These are phyloP conservation scores for Nicotiana paniculata DNA, from an alignment of 257 asterid species.

Conservation along the genomic window DNA sequence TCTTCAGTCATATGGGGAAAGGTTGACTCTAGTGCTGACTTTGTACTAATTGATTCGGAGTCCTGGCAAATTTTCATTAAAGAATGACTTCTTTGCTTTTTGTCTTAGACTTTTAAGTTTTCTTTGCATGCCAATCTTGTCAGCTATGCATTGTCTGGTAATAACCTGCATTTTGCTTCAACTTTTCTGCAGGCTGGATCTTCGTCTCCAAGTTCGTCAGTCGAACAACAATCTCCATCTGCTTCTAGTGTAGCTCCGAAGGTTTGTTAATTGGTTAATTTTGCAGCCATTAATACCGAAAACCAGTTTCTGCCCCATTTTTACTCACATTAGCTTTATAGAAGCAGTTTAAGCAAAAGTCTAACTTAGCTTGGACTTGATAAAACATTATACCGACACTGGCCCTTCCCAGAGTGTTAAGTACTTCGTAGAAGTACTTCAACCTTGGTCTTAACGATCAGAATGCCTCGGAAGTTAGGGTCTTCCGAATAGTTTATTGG, in stretches of 20 bases:
- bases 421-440: background rate
- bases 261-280: conserved; percentile 23
- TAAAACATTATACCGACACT: background rate
- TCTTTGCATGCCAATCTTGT: conserved; percentile 1
- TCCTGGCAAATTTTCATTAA: background rate
- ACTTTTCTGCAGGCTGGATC: conserved; percentile 42
- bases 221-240: conserved; percentile 58
- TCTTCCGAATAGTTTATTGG: background rate
- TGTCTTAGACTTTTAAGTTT: background rate
- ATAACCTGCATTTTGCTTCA: conserved; percentile 1
- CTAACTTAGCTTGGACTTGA: background rate
- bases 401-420: background rate
- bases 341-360: background rate
- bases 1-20: background rate
- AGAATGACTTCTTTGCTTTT: background rate
- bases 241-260: conserved; percentile 33
- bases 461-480: background rate
- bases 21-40: background rate
- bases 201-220: conserved; percentile 37
- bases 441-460: background rate
- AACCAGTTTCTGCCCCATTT: background rate
- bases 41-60: background rate
- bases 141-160: background rate
- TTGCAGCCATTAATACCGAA: background rate
- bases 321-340: background rate